Base-by-base conservation (phyloP, 305 asterid species). In the Fraxinus floribunda region DNA sequence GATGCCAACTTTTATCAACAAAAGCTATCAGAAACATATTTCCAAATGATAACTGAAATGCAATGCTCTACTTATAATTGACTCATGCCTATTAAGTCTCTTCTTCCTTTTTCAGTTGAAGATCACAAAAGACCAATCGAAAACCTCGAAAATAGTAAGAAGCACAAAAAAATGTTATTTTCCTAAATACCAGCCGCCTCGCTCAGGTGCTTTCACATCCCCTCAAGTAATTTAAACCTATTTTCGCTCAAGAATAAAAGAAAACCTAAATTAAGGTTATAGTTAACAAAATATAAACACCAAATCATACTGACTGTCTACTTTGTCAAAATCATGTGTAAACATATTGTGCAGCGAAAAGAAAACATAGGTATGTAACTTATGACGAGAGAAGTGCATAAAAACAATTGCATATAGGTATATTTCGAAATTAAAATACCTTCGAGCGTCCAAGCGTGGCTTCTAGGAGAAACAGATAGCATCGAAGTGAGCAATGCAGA, bases 381-480 rank as follows among this genome's bases (percentile, higher is more conserved):
- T 8, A 22, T 20, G 15, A n/a, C 29, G 57, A 75, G 15, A 44
- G 55, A n/a, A 9, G 57, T 35, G 44, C 39, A 62, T 46, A 60
- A 29, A 62, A 36, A 62, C 20, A 24, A 73, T 46, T 41, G 41
- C 60, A 52, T 44, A 64, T 72, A 36, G 22, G 18, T 24, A 26
- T 66, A 66, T 66, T 29, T 68, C 10, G 39, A 70, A 41, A 75
- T 66, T 32, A 78, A 64, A 80, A 39, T 86, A 94, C 98, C 99
- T 88, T 94, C 98, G 78, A 94, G 87, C 82, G 92, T 90, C 99
- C 98, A 96, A 80, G 94, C 97, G 83, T 84, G 89, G 68, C 80
- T 80, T 16, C 97, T 91, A 78, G 98, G 93, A 80, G 98, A 86
- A 79, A 85, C 95, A 22, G 98, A 90, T n/a, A 96, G 95, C 99